Base-by-base conservation (phyloP, 441 rosid genomes). In the Theobroma grandiflorum region DNA sequence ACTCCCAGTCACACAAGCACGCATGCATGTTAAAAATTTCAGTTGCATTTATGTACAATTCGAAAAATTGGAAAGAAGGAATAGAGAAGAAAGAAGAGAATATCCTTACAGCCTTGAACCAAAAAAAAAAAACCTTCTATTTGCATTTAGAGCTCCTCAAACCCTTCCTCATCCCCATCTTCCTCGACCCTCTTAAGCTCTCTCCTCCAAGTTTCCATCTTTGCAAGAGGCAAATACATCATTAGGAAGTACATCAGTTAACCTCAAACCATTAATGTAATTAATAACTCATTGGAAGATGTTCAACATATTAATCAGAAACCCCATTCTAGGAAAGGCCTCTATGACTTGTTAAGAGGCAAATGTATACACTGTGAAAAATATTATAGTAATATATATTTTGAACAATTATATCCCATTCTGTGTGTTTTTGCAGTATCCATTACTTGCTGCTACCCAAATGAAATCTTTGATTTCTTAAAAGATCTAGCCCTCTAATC, bases 101-200 rank as follows among this genome's bases (percentile, higher is more conserved):
- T 71, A 14, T 16, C n/a, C 47, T 69, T 47, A 38, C 57, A 26
- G 40, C 42, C 74, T 3, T 2, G n/a, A 69, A 26, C 55, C 74
- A 22, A 38, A 45, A 69, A 26, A 3, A 22, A 26, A 69, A 12
- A 11, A 0, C 37, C 1, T 42, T 68, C 50, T 77, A 58, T 57
- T 22, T 68, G n/a, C 53, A 38, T 66, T 76, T 76, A 76, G 45
- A 76, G 79, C 50, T 96, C 98, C 78, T 93, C 99, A 72, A 96
- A 96, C 69, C 98, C 99, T 72, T 95, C 96, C 88, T 96, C 98
- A 78, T 91, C 98, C 35, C 94, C 98, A 76, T 89, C 99, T 77
- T 93, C 98, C 78, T 95, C 98, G 2, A 92, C 84, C 86, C 98
- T 90, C 81, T 85, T 85, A 75, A 89, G 86, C 79, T 90, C 96